Base-by-base conservation (phyloP, 331 rosid genomes). In the Rhamnella rubrinervis region DNA sequence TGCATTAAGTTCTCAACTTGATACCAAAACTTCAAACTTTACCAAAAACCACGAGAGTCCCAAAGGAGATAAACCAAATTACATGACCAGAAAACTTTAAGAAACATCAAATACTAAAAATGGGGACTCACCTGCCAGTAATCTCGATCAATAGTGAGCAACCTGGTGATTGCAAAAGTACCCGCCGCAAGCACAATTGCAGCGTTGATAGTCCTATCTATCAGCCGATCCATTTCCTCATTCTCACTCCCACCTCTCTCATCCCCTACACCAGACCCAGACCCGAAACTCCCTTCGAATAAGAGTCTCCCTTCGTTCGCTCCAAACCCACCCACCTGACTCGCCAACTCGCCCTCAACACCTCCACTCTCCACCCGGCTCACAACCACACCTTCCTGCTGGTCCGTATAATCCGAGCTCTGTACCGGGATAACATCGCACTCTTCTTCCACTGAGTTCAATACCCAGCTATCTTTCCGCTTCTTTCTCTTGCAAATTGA, bases 131-230 rank as follows among this genome's bases (percentile, higher is more conserved):
- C 99, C 20, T 88, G 97, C 96, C 96, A 91, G 81, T 83, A 91
- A 79, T 91, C 88, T 13, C 82, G 83, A 74, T 89, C 96, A 79
- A 91, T 84, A 44, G 97, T 91, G 60, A 91, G 82, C 77, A 91
- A 80, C 80, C 86, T 91, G 9, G 96, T 85, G 76, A 88, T 18
- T 58, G 92, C 92, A 55, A 80, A 85, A 75, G 86, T 72, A 47
- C 97, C 96, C 65, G 92, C 93, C 5, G 81, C 90, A 59, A 91
- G 88, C 25, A 87, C 93, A 73, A 95, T 85, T 44, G 93, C 12
- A 6, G 90, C 96, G 67, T 95, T 95, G 65, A 95, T 87, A 55
- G 80, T 87, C 63, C 99, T 85, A 82, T 91, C 92, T n/a, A 89
- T 53, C 13, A 87, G 75, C 80, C 80, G 89, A 76, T 78, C 87